Base-by-base conservation (phyloP, 208 protist genomes). In the Crithidia thermophila region DNA sequence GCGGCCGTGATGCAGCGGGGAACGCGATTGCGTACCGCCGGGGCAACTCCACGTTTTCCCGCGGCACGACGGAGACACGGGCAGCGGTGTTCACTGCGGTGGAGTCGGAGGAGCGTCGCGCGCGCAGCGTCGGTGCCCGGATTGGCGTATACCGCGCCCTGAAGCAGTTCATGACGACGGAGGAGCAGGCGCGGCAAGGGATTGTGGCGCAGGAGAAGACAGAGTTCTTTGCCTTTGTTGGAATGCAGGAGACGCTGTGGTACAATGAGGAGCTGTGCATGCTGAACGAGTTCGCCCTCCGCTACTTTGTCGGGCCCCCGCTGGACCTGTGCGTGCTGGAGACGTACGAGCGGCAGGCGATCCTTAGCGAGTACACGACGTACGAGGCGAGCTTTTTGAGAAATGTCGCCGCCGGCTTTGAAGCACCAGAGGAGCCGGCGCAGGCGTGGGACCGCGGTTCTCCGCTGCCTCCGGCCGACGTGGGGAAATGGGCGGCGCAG, bases 291-390 rank as follows among this genome's bases (percentile, higher is more conserved):
- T 43, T 53, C 45, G 63, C 45, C 27, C 45, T 75, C 27, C 27
- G 57, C 28, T 67, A 33, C 23, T 67, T 58, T 63, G 30, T 50
- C 2, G 37, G 42, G 3, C 60, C 60, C 9, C 20, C 18, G 31
- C 50, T 67, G 11, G 60, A 67, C 8, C 16, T 75, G 18, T 67
- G 40, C 33, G 42, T 75, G 42, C 33, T 61, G 27, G 68, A 75
- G 62, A 75, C 68, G 9, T 34, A 58, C 20, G 31, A 30, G 20
- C 52, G 68, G 3, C 68, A 75, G 31, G 50, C 14, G 23, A 56
- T 75, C 23, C 21, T 60, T 0, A 34, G 25, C 18, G 60, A 75
- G 21, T 69, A 47, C 55, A 25, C 34, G 31, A 20, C 14, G 10
- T 7, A 20, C 9, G 13, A 37, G 33, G 33, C 20, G 4, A 28